phyloP scores from a whole-genome alignment of 73 alveolate genomes.

The Blepharisma stoltei region DNA sequence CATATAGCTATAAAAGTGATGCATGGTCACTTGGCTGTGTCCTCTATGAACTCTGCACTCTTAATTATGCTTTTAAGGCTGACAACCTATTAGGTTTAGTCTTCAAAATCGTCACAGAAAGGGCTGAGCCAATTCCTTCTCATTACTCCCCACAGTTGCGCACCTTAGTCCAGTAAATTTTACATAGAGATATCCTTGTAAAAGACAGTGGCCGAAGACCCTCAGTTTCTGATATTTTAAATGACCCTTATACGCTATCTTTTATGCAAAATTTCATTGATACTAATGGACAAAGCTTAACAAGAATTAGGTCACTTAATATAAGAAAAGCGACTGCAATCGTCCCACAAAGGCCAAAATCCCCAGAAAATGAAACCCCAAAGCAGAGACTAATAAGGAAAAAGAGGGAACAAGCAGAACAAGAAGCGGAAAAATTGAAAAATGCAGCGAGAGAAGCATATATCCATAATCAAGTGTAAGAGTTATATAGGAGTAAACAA shows the following conservation, averaged over 20 bases:
- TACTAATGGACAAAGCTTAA: conserved; percentile 38
- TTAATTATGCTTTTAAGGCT: conserved; percentile 93
- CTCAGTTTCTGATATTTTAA: conserved; percentile 53
- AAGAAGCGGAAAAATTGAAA: conserved; percentile 41
- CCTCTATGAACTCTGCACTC: conserved; percentile 91
- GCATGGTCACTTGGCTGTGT: conserved; percentile 99
- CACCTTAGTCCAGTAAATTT: conserved; percentile 46
- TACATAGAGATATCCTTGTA: conserved; percentile 23
- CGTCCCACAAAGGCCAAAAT: too few species aligned
- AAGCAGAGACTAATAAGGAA: conserved; percentile 37
- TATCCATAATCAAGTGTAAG: conserved; percentile 30
- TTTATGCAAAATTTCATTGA: conserved; percentile 55
- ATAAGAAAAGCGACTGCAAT: too few species aligned
- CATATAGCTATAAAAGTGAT: conserved; percentile 91
- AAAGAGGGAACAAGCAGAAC: conserved; percentile 40
- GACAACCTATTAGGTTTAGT: conserved; percentile 86
- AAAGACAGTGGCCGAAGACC: conserved; percentile 72
- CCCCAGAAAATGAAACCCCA: conserved; percentile 35
- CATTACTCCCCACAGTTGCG: conserved; percentile 70
- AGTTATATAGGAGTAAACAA: conserved; percentile 28
- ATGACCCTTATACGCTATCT: conserved; percentile 48
- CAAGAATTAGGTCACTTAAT: background rate
- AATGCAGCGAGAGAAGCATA: conserved; percentile 36
- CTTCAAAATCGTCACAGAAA: conserved; percentile 76
- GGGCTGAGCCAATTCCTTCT: conserved; percentile 82